Conservation (phyloP, 257 asterid species). For the Vinca minor region DNA sequence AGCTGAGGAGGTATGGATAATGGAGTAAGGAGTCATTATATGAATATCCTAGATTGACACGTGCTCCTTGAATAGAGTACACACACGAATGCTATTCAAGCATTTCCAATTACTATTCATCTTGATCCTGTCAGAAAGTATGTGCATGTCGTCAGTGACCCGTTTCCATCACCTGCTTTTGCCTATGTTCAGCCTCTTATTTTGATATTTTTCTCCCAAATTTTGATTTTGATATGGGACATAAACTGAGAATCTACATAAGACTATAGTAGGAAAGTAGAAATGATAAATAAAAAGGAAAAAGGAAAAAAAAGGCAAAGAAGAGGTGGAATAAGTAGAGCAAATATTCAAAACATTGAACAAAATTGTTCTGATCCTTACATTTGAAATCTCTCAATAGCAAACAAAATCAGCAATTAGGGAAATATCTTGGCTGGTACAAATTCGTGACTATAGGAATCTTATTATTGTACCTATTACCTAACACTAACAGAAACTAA, state of each 20-base stretch:
- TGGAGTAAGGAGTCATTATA: background rate
- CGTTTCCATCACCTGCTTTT: no score
- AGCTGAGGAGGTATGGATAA: constrained; percentile 29
- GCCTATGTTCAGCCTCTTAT: no score
- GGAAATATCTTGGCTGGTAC: background rate
- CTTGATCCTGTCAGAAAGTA: background rate
- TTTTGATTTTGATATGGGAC: background rate
- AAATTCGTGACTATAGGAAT: background rate
- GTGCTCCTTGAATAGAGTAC: background rate
- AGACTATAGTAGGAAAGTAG: background rate
- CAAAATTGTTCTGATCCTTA: background rate
- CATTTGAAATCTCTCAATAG: background rate
- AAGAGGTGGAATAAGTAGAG: background rate
- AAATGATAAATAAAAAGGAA: background rate
- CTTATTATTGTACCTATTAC: background rate
- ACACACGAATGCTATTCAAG: background rate
- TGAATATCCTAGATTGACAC: background rate
- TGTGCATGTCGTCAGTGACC: no score
- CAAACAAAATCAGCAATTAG: background rate
- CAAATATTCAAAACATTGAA: background rate
- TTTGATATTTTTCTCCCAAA: no score
- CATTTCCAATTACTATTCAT: background rate
- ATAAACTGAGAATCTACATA: background rate
- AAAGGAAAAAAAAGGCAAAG: background rate
- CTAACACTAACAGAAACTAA: background rate